Conservation (phyloP, 148 eudicot species). For the Polygonum maritimum region DNA sequence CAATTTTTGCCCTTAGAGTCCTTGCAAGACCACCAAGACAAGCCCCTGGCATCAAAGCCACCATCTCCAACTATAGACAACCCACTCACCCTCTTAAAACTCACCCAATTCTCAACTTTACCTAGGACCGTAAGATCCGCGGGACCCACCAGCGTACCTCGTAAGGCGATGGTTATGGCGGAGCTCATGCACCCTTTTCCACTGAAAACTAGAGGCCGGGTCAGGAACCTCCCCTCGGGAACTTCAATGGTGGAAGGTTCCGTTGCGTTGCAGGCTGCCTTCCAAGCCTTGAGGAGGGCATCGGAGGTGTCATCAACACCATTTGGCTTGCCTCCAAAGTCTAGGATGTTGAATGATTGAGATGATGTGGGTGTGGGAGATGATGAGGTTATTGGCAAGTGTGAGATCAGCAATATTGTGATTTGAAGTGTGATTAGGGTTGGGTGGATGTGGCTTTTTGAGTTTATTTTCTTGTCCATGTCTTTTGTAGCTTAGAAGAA, state of each 20-base stretch:
- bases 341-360: conserved; percentile 21
- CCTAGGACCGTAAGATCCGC: conserved; percentile 27
- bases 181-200: conserved; percentile 28
- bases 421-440: not conserved
- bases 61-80: conserved; percentile 24
- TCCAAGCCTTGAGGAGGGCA: conserved; percentile 34
- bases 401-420: not conserved
- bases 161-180: conserved; percentile 22
- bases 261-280: conserved; percentile 31
- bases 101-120: conserved; percentile 17
- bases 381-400: not conserved
- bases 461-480: not conserved
- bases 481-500: not conserved
- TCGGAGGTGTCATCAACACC: conserved; percentile 30
- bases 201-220: conserved; percentile 16
- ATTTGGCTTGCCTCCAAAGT: conserved; percentile 32
- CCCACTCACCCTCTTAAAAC: conserved; percentile 4
- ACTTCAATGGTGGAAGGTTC: conserved; percentile 31
- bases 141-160: conserved; percentile 48
- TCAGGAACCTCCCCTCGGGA: conserved; percentile 33
- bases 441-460: not conserved
- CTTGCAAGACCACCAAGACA: conserved; percentile 37
- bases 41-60: conserved; percentile 45
- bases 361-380: not conserved
- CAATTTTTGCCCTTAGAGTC: conserved; percentile 14